Evolutionary conservation across 371 early-diverging fungal species (phyloP).

Genomic region (Encephalitozoon romaleae): DNA sequence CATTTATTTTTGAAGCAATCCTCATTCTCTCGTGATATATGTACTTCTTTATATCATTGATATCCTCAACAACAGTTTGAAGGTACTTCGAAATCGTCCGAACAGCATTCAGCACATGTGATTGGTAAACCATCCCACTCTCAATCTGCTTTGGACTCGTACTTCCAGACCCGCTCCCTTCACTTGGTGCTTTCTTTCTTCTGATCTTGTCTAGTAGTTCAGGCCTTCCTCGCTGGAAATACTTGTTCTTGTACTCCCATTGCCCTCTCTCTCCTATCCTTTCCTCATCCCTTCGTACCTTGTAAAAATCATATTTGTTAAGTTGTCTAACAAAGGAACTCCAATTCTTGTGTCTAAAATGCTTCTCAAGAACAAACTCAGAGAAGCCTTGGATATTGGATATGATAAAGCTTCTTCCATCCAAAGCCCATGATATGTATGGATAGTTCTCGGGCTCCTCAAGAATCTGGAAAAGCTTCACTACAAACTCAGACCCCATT

Average conservation of each 20-base stretch:
- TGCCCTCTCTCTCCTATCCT: constrained; percentile 35
- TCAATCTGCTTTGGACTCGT: constrained; percentile 18
- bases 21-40: constrained; percentile 26
- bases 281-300: constrained; percentile 62
- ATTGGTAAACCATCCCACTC: constrained; percentile 39
- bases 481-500: constrained; percentile 47
- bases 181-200: constrained; percentile 52
- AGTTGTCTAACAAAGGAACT: constrained; percentile 82
- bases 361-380: constrained; percentile 68
- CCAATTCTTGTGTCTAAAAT: constrained; percentile 82
- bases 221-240: constrained; percentile 48
- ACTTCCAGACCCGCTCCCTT: constrained; percentile 24
- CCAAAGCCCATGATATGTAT: constrained; percentile 65
- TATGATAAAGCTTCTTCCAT: constrained; percentile 73
- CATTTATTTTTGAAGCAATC: not conserved
- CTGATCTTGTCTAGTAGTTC: constrained; percentile 54
- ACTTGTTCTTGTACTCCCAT: constrained; percentile 57
- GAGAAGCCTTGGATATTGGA: constrained; percentile 68
- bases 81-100: constrained; percentile 55
- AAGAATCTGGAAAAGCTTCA: constrained; percentile 58
- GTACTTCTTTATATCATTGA: constrained; percentile 53
- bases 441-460: constrained; percentile 42
- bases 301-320: constrained; percentile 88
- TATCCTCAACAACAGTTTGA: constrained; percentile 53
- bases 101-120: constrained; percentile 44